Conservation (phyloP, 257 asterid genomes). For the Sherardia arvensis region DNA sequence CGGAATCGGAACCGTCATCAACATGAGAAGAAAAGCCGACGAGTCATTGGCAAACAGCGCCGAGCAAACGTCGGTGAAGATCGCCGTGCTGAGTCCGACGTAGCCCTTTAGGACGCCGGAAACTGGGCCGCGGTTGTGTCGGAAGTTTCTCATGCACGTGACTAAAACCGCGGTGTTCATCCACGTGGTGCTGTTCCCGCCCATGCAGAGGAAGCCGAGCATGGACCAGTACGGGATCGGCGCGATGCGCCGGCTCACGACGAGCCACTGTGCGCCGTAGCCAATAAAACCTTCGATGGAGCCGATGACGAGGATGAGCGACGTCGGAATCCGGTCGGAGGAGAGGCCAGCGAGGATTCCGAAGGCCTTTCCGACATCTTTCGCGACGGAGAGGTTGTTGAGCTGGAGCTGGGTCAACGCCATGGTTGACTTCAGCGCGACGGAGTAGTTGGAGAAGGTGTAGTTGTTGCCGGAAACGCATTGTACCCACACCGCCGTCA, state of each 20-base stretch:
- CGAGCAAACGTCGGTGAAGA: constrained; percentile 85
- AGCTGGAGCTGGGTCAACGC: constrained; percentile 82
- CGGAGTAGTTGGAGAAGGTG: constrained; percentile 91
- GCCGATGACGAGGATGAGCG: constrained; percentile 69
- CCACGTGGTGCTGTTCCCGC: constrained; percentile 98
- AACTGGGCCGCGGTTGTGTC: constrained; percentile 78
- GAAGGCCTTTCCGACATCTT: constrained; percentile 91
- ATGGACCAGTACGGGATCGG: constrained; percentile 95
- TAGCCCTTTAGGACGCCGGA: constrained; percentile 87
- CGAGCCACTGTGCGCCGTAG: constrained; percentile 96
- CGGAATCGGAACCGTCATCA: constrained; percentile 51
- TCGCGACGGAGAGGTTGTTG: constrained; percentile 90
- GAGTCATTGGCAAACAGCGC: constrained; percentile 80
- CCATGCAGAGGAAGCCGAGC: constrained; percentile 88
- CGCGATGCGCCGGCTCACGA: constrained; percentile 70
- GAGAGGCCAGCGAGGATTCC: constrained; percentile 89
- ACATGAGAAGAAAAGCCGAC: constrained; percentile 62
- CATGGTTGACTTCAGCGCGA: constrained; percentile 75
- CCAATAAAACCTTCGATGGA: constrained; percentile 77
- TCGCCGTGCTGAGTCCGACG: constrained; percentile 91
- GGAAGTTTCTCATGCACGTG: constrained; percentile 79
- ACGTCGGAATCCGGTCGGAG: constrained; percentile 71
- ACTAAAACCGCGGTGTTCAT: constrained; percentile 93
- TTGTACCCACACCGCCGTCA: constrained; percentile 96
- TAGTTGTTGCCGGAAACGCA: constrained; percentile 92